Conservation (phyloP, 1,284 basidiomycete genomes). For the Heterobasidion irregulare region DNA sequence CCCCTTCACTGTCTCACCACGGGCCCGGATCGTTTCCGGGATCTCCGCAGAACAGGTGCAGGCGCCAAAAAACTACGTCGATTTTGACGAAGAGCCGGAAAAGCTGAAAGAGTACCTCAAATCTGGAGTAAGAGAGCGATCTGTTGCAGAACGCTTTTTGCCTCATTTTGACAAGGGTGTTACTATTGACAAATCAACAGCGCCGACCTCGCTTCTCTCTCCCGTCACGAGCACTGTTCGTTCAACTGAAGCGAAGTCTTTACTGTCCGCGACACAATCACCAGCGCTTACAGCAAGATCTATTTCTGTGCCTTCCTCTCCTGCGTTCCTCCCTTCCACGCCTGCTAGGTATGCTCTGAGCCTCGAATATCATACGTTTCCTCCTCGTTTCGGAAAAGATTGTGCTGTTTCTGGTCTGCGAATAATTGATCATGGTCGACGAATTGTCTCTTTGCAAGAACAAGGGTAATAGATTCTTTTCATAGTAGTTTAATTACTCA, state of each 20-base stretch:
- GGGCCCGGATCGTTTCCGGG: slow-evolving; percentile 57
- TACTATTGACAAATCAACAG: slow-evolving; percentile 4
- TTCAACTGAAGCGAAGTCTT: slow-evolving; percentile 7
- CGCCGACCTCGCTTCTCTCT: neutral
- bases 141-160: slow-evolving; percentile 23
- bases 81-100: slow-evolving; percentile 71
- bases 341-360: slow-evolving; percentile 18
- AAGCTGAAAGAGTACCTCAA: slow-evolving; percentile 65
- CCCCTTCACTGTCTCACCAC: slow-evolving; percentile 26
- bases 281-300: slow-evolving; percentile 31
- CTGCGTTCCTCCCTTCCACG: slow-evolving; percentile 16
- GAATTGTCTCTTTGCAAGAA: slow-evolving; percentile 44
- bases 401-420: slow-evolving; percentile 36
- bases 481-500: neutral
- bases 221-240: slow-evolving; percentile 3
- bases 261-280: slow-evolving; percentile 37
- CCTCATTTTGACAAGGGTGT: slow-evolving; percentile 11
- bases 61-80: slow-evolving; percentile 67
- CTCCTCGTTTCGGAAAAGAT: slow-evolving; percentile 29
- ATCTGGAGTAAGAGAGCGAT: slow-evolving; percentile 34
- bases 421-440: slow-evolving; percentile 29
- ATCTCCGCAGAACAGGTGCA: slow-evolving; percentile 59
- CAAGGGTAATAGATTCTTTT: slow-evolving; percentile 34
- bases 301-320: slow-evolving; percentile 36
- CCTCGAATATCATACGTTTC: slow-evolving; percentile 44